phyloP scores from a whole-genome alignment of 2,329 filamentous ascomycete species.

The Westerdykella ornata region DNA sequence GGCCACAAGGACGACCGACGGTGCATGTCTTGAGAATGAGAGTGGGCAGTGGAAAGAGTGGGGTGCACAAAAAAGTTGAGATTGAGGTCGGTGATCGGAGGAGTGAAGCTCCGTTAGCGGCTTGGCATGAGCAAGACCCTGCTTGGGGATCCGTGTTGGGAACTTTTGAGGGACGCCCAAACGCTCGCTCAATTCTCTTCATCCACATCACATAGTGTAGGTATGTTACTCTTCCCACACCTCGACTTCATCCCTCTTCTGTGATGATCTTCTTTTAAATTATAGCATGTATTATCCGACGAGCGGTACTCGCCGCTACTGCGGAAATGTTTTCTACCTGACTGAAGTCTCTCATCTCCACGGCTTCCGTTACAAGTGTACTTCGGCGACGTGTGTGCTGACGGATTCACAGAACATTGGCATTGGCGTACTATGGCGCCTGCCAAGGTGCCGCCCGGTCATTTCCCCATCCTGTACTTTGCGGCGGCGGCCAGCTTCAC shows the following conservation, averaged over 20 bases:
- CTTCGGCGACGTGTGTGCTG: background rate
- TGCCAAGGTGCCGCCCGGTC: constrained; percentile 50
- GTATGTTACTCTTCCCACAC: background rate
- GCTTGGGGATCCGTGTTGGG: too few relatives aligned
- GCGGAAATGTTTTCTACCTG: constrained; percentile 32
- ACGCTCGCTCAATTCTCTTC: background rate
- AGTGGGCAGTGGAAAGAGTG: background rate
- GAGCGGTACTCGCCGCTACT: constrained; percentile 21
- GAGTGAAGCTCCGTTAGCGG: too few relatives aligned
- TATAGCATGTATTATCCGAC: constrained; percentile 49
- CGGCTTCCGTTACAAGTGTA: background rate
- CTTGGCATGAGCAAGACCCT: too few relatives aligned
- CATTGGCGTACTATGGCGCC: constrained; percentile 37
- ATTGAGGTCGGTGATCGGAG: too few relatives aligned
- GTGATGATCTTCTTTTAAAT: constrained; percentile 35
- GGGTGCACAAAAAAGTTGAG: background rate
- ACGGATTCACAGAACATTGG: constrained; percentile 3
- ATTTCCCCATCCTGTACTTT: constrained; percentile 79
- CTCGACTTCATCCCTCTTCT: constrained; percentile 2
- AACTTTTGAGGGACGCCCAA: too few relatives aligned
- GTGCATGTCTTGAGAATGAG: constrained; percentile 1
- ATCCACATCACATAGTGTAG: constrained; percentile 1
- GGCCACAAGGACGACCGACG: constrained; percentile 1
- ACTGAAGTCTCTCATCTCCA: constrained; percentile 9
- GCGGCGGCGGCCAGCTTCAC: constrained; percentile 67